Conservation (phyloP, 2,329 filamentous ascomycete species). For the Aspergillus piperis region DNA sequence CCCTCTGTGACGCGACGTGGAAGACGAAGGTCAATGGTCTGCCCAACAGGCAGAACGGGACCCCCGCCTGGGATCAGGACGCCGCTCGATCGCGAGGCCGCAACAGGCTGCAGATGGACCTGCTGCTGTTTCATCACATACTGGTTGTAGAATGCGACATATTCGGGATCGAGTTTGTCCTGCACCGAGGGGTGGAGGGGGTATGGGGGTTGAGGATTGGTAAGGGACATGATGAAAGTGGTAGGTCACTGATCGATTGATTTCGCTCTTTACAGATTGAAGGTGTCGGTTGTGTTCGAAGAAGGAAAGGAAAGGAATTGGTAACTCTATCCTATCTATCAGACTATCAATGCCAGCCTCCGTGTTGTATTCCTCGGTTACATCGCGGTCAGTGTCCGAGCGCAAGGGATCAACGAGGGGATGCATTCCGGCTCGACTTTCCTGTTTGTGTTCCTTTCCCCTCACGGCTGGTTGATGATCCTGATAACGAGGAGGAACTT, state of each 20-base stretch:
- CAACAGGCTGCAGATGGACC: constrained; percentile 57
- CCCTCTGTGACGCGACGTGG: constrained; percentile 50
- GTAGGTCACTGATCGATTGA: not conserved
- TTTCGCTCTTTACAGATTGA: not conserved
- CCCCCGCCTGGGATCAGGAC: constrained; percentile 57
- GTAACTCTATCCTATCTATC: not conserved
- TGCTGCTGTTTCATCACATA: constrained; percentile 54
- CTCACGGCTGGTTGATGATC: not conserved
- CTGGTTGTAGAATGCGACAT: constrained; percentile 56
- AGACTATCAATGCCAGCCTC: not conserved
- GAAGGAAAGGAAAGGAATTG: not conserved
- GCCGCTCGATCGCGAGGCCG: constrained; percentile 53
- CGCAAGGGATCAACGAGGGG: not conserved
- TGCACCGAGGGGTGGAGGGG: constrained; percentile 52
- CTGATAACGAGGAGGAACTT: not conserved
- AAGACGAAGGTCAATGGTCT: constrained; percentile 49
- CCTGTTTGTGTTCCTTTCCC: not conserved
- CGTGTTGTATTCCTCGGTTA: not conserved
- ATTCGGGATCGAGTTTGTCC: constrained; percentile 52
- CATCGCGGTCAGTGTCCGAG: not conserved
- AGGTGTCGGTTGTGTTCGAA: not conserved
- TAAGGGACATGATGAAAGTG: constrained; percentile 19
- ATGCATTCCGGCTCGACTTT: not conserved
- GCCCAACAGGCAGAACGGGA: constrained; percentile 51
- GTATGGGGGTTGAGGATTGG: constrained; percentile 43